These are phyloP conservation scores for Paramarasmius palmivorus DNA, from an alignment of 1,284 basidiomycete species.

Conservation along the genomic window DNA sequence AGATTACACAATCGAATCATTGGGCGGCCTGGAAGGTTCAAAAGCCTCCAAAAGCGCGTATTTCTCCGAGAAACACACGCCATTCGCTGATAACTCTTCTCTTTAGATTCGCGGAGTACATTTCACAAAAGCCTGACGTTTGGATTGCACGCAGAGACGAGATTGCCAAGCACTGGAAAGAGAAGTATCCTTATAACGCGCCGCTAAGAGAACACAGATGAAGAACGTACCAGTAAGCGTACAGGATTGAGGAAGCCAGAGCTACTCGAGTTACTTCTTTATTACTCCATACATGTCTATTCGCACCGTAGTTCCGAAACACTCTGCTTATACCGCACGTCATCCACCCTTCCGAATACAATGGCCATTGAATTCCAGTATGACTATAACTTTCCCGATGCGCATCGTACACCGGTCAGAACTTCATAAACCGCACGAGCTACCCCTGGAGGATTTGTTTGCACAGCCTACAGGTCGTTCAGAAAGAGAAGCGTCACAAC, in stretches of 20 bases:
- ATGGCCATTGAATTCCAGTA: no score
- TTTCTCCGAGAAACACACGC: not conserved
- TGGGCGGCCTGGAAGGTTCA: constrained; percentile 8
- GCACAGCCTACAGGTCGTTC: constrained; percentile 24
- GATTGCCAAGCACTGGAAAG: constrained; percentile 8
- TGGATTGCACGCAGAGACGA: constrained; percentile 6
- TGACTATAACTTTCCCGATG: not conserved
- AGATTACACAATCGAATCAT: constrained; percentile 11
- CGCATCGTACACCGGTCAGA: constrained; percentile 8
- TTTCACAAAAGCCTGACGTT: constrained; percentile 4
- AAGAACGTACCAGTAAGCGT: no score
- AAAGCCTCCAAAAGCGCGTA: constrained; percentile 6
- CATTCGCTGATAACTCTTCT: not conserved
- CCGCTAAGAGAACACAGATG: not conserved
- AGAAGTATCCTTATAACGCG: constrained; percentile 5
- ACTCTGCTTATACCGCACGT: no score
- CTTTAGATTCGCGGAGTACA: constrained; percentile 5
- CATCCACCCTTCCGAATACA: no score
- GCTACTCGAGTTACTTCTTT: no score
- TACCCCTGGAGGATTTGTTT: constrained; percentile 32
- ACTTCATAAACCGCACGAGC: constrained; percentile 31
- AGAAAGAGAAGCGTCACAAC: not conserved
- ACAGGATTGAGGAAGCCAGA: no score
- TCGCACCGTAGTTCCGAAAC: no score
- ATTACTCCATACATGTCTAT: no score